Evolutionary conservation across 225 moss, liverwort and hornwort genomes (phyloP).

Genomic region (Bryum argenteum): DNA sequence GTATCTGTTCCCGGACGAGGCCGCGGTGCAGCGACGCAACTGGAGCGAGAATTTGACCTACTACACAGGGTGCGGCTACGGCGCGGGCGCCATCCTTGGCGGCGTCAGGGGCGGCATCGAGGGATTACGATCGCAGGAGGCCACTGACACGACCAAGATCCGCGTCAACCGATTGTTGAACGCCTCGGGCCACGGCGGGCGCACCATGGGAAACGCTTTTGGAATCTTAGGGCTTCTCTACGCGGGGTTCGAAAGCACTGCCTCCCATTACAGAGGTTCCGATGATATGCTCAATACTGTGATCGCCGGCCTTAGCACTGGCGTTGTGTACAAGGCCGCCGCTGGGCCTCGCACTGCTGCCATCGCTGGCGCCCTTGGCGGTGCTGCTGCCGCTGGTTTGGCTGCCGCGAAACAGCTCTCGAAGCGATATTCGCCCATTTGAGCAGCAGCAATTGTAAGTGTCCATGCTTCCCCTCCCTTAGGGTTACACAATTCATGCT

Average conservation of each 20-base stretch:
- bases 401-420: slow-evolving; percentile 78
- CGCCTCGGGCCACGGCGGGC: slow-evolving; percentile 79
- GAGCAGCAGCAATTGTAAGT: slow-evolving; percentile 3
- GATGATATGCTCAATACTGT: slow-evolving; percentile 88
- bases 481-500: too few species aligned
- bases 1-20: slow-evolving; percentile 80
- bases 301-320: slow-evolving; percentile 79
- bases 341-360: slow-evolving; percentile 88
- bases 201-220: slow-evolving; percentile 70
- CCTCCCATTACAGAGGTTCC: slow-evolving; percentile 62
- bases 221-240: slow-evolving; percentile 86
- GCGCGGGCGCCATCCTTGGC: slow-evolving; percentile 69
- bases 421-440: slow-evolving; percentile 80
- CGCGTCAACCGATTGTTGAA: slow-evolving; percentile 85
- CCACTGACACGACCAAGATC: slow-evolving; percentile 77
- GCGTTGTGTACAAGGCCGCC: slow-evolving; percentile 84
- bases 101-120: slow-evolving; percentile 62
- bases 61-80: slow-evolving; percentile 86
- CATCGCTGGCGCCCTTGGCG: slow-evolving; percentile 87
- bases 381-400: slow-evolving; percentile 77
- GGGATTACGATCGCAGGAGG: slow-evolving; percentile 71
- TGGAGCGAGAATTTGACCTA: slow-evolving; percentile 94
- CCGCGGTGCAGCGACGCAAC: slow-evolving; percentile 73
- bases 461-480: too few species aligned
- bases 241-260: slow-evolving; percentile 83